Evolutionary conservation across 2,329 filamentous ascomycete species (phyloP).

Genomic region (Aspergillus eucalypticola): DNA sequence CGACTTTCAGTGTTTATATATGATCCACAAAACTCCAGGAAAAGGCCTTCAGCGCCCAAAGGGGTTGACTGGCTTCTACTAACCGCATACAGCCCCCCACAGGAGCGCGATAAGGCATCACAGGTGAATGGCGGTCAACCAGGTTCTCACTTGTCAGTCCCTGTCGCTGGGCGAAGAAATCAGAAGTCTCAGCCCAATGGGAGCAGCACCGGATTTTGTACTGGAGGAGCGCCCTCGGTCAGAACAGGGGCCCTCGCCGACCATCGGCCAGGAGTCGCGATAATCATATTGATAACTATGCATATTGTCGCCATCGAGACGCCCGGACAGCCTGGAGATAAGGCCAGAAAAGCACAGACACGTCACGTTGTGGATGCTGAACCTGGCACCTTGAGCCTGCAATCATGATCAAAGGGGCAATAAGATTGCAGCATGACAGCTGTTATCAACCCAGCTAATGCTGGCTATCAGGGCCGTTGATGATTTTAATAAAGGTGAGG

Average conservation of each 20-base stretch:
- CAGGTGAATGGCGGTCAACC: constrained; percentile 18
- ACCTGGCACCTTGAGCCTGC: neutral
- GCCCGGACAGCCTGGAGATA: constrained; percentile 4
- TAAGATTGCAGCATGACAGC: neutral
- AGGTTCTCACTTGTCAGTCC: neutral
- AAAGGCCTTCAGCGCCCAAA: neutral
- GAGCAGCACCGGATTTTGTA: constrained; percentile 9
- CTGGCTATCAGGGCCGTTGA: neutral
- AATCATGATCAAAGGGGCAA: neutral
- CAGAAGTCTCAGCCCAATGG: constrained; percentile 4
- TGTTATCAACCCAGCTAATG: neutral
- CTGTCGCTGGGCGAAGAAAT: neutral
- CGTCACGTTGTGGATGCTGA: neutral
- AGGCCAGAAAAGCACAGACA: neutral
- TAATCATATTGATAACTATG: constrained; percentile 1
- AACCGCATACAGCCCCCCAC: constrained; percentile 12
- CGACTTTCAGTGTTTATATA: neutral
- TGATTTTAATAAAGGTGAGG: neutral
- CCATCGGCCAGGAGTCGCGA: constrained; percentile 7
- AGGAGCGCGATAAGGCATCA: constrained; percentile 29
- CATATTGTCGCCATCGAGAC: neutral
- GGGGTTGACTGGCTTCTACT: neutral
- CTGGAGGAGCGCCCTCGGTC: neutral
- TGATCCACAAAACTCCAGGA: neutral
- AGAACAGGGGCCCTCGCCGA: constrained; percentile 4